Evolutionary conservation across 2,329 filamentous ascomycete species (phyloP), one percentile per base, ranked within the genome.

Genomic region (Fusarium bactridioides): DNA sequence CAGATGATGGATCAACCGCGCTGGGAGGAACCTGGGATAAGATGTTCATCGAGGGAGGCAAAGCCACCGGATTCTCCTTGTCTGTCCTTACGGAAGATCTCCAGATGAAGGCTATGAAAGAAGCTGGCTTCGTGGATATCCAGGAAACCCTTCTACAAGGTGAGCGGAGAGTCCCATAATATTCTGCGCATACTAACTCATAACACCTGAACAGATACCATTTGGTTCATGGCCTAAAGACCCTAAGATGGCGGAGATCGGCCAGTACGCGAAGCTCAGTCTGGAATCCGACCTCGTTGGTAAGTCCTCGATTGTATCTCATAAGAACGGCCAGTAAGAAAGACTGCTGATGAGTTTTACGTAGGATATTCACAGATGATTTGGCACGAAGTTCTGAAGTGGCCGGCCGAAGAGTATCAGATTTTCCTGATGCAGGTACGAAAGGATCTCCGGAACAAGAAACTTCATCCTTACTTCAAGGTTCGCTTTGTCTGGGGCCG

Each of bases 281-380:
- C 38, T 69, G 10, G 64, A 69, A 12, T 64, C 65, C 1, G 67
- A 69, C 16, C 67, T 69, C 19, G 64, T 37, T 27, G 67, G 67
- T 69, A n/a, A 37, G 67, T 5, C 10, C 15, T 19, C 3, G 15
- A 7, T 6, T 19, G 10, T 3, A 40, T 4, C 15, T 13, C 16
- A 33, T 2, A 4, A 10, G 5, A 50, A 18, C 19, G 11, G 1
- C 13, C 31, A 8, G 31, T 33, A 33, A 15, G 13, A 15, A 33
- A 33, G 31, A 33, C 31, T 33, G 7, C 31, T 33, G 13, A 33
- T 33, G 31, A 15, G 13, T 1, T 0, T 33, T 33, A 15, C 7
- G 13, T 15, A 33, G 31, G 31, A 7, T 69, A 69, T n/a, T 69
- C 59, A 5, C 58, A 69, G 4, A 41, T 69, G n/a, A 35, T 68